Evolutionary conservation across 345 rosid genomes (phyloP).

Genomic region (Microthlaspi erraticum): DNA sequence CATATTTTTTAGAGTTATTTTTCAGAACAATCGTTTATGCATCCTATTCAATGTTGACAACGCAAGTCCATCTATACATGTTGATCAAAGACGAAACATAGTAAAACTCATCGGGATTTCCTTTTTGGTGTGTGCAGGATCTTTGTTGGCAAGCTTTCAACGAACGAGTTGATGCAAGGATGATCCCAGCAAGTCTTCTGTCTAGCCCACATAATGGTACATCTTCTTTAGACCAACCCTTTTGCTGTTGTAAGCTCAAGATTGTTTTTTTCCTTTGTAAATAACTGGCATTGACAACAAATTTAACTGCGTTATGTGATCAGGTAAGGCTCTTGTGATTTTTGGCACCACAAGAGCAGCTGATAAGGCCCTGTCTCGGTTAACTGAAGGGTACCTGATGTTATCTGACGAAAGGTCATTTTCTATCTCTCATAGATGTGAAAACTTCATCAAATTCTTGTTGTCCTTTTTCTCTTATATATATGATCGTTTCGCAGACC

Average conservation of each 20-base stretch:
- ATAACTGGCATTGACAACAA: conserved; percentile 4
- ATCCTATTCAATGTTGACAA: conserved; percentile 19
- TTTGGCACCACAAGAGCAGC: conserved; percentile 60
- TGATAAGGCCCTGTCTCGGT: conserved; percentile 42
- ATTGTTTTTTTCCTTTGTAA: too few relatives aligned
- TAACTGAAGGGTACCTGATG: conserved; percentile 51
- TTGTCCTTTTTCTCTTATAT: neutral
- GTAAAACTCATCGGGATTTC: conserved; percentile 17
- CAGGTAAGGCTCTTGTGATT: conserved; percentile 65
- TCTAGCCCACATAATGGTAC: conserved; percentile 57
- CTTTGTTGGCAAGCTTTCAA: conserved; percentile 55
- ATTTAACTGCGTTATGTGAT: conserved; percentile 16
- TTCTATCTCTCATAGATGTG: conserved; percentile 14
- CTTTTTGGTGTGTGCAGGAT: conserved; percentile 47
- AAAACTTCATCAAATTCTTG: neutral
- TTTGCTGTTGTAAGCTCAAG: conserved; percentile 6
- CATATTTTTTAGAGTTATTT: neutral
- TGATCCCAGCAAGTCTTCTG: conserved; percentile 47
- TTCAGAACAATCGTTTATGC: neutral
- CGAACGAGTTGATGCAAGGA: conserved; percentile 55
- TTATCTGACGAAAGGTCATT: conserved; percentile 41
- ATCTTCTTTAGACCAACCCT: conserved; percentile 16
- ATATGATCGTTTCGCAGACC: conserved; percentile 23
- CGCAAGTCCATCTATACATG: neutral
- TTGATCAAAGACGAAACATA: conserved; percentile 14